Evolutionary conservation across 2,329 filamentous ascomycete genomes (phyloP), one percentile per base, ranked within the genome.

Genomic region (Claviceps africana): DNA sequence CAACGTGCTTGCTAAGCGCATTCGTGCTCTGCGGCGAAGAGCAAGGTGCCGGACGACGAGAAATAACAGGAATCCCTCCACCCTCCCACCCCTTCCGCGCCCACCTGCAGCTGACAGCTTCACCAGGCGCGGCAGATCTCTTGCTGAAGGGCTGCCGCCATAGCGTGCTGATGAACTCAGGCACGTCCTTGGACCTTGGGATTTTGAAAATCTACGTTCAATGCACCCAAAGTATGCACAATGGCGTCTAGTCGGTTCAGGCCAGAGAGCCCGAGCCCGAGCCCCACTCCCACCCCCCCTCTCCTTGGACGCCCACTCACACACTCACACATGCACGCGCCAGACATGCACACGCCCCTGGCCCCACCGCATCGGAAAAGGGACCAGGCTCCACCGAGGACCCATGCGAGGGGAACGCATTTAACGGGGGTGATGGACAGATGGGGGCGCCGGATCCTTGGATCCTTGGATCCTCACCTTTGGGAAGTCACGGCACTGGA

Each of bases 331-430:
- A 37, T 25, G 15, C 22, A 30, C 22, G 25, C 43, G 17, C 9
- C 44, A 43, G n/a, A 21, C 17, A 46, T 40, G 31, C 51, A 46
- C 51, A 45, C 47, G 22, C 51, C 51, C 47, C 33, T 42, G 35
- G 46, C 47, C 45, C 52, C 52, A 51, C 37, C 22, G 48, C 49
- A 51, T 54, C 49, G 52, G 48, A 49, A 37, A 48, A 46, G 49
- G 39, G 40, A 45, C 44, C 37, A 51, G 44, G 42, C 13, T n/a
- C 48, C 30, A 47, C 42, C 35, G 21, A 31, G 39, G n/a, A 33
- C 40, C 39, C 45, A 44, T 50, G 48, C 48, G 48, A 50, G 40
- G 40, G 48, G 48, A 37, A 50, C 40, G 42, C 48, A 50, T 50
- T 50, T 19, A 37, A 44, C 48, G 28, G 48, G 48, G 8, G n/a